phyloP scores from a whole-genome alignment of 2,329 filamentous ascomycete species.

The Xylariaceae sp. region DNA sequence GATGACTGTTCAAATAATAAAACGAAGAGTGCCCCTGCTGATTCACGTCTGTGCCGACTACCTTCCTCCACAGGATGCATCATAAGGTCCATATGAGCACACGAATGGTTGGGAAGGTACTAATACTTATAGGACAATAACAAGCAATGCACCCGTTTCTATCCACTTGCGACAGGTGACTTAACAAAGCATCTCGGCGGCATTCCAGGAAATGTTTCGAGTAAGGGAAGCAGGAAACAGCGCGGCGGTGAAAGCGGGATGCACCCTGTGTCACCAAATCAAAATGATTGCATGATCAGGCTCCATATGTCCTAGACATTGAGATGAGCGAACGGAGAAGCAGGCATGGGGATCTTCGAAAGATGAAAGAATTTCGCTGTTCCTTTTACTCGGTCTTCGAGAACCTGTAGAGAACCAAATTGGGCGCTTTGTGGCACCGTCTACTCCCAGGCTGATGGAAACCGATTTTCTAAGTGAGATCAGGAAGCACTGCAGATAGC shows the following conservation, averaged over 20 bases:
- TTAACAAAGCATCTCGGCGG: constrained; percentile 28
- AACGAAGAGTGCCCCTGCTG: constrained; percentile 24
- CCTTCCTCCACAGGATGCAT: neutral
- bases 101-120: constrained; percentile 5
- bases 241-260: constrained; percentile 26
- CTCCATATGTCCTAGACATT: constrained; percentile 44
- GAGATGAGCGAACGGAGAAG: constrained; percentile 39
- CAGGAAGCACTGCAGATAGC: constrained; percentile 44
- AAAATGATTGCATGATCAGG: constrained; percentile 40
- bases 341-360: constrained; percentile 26
- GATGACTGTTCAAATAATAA: constrained; percentile 2
- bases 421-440: constrained; percentile 36
- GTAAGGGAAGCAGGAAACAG: constrained; percentile 23
- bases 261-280: constrained; percentile 38
- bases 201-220: constrained; percentile 24
- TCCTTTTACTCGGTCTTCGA: constrained; percentile 33
- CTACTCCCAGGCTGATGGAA: constrained; percentile 40
- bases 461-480: constrained; percentile 40
- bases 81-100: neutral
- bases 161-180: constrained; percentile 24
- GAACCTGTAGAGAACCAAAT: constrained; percentile 35
- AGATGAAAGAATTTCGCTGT: constrained; percentile 29
- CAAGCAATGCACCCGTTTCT: constrained; percentile 1
- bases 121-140: constrained; percentile 23
- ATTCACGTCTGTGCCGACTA: constrained; percentile 4